These are phyloP conservation scores for Atalantia buxifolia DNA, from an alignment of 345 rosid species.

Conservation along the genomic window DNA sequence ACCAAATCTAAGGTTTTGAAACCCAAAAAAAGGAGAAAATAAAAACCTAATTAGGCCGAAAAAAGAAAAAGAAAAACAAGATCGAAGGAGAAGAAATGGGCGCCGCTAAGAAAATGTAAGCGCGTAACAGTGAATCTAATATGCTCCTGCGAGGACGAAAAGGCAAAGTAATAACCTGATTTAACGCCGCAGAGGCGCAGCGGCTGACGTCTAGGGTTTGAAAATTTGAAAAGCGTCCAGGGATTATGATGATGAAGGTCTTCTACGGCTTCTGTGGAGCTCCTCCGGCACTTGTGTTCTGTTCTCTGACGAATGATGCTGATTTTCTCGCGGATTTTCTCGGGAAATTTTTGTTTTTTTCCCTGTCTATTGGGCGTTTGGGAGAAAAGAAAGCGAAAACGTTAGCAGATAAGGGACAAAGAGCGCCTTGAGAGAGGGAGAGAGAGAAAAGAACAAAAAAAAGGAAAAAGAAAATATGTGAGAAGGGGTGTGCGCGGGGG, in stretches of 20 bases:
- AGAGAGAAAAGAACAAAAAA: neutral
- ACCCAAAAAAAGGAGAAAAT: neutral
- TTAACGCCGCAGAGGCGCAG: neutral
- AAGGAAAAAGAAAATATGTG: neutral
- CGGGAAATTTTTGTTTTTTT: neutral
- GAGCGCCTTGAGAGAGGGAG: constrained; percentile 30
- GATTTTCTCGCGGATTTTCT: constrained; percentile 13
- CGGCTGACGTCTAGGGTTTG: neutral
- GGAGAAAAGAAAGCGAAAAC: constrained; percentile 34
- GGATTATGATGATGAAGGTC: too few species aligned
- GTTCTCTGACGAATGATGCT: neutral
- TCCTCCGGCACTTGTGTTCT: neutral
- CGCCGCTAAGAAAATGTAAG: neutral
- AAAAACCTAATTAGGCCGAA: neutral
- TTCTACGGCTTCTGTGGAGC: neutral
- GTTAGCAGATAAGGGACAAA: constrained; percentile 48
- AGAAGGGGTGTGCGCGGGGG: constrained; percentile 6
- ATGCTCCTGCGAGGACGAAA: neutral
- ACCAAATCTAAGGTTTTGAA: constrained; percentile 9
- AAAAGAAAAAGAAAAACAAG: neutral
- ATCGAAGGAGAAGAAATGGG: neutral
- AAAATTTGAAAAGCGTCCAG: neutral
- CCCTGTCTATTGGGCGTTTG: constrained; percentile 17
- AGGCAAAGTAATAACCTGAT: neutral
- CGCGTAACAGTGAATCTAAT: neutral